These are phyloP conservation scores for Striga hermonthica DNA, from an alignment of 305 asterid genomes.

Conservation along the genomic window DNA sequence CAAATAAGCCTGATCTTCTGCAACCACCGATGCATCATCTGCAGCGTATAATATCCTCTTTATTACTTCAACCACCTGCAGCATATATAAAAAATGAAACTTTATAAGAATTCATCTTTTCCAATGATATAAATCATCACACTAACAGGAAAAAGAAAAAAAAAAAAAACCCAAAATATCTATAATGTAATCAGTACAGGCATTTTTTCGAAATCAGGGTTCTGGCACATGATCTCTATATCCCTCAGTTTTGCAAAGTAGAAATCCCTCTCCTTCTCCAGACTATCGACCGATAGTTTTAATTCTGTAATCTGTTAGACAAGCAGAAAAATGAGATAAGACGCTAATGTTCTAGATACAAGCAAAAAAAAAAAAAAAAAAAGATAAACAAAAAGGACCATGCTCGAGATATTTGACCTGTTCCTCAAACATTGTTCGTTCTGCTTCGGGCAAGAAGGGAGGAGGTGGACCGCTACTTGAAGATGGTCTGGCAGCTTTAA, in stretches of 20 bases:
- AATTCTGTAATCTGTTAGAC: slow-evolving; percentile 59
- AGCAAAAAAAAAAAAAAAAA: too few relatives aligned
- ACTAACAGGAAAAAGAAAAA: too few relatives aligned
- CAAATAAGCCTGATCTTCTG: slow-evolving; percentile 60
- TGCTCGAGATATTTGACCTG: slow-evolving; percentile 42
- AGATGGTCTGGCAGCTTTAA: slow-evolving; percentile 63
- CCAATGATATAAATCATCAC: neutral
- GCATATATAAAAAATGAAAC: slow-evolving; percentile 21
- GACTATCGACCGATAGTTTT: slow-evolving; percentile 63
- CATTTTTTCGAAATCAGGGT: slow-evolving; percentile 53
- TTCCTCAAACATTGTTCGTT: slow-evolving; percentile 56
- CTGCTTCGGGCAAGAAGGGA: slow-evolving; percentile 45
- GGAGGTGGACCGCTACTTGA: slow-evolving; percentile 63
- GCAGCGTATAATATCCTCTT: slow-evolving; percentile 78
- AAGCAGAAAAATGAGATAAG: too few relatives aligned
- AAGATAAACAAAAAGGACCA: too few relatives aligned
- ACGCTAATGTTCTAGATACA: too few relatives aligned
- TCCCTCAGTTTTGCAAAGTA: slow-evolving; percentile 85
- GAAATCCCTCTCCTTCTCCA: slow-evolving; percentile 94
- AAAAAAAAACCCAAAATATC: neutral
- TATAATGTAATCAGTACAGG: slow-evolving; percentile 41
- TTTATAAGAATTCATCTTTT: neutral
- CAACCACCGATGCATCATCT: slow-evolving; percentile 71
- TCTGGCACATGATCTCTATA: slow-evolving; percentile 79
- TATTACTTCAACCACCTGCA: slow-evolving; percentile 68